Percentiles rank a stretch among this genome's conserved stretches.
Evolutionary conservation across 2,329 filamentous ascomycete species (phyloP).

Genomic region (Ceratocystis variospora): DNA sequence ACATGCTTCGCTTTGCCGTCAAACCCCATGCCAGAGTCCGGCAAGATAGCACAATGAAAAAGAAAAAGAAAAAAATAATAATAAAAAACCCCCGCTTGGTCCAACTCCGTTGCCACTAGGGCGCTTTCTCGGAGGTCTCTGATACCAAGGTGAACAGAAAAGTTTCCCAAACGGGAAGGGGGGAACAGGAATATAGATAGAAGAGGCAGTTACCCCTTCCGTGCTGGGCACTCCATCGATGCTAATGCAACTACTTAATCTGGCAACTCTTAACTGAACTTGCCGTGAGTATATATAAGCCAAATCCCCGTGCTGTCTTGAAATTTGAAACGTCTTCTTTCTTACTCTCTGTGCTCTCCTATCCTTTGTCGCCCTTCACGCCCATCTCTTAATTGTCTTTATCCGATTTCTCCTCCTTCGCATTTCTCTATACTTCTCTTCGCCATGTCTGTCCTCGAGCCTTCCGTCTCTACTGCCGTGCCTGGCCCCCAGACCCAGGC

Average conservation of each 20-base stretch:
- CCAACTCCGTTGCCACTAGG: not conserved
- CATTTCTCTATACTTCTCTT: conserved; percentile 8
- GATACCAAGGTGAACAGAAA: not conserved
- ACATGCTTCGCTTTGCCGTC: not conserved
- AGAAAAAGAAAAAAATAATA: no score
- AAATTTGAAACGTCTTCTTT: not conserved
- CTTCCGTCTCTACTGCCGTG: conserved; percentile 28
- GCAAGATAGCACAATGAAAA: not conserved
- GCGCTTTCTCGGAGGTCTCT: conserved; percentile 4
- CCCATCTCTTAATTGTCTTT: not conserved
- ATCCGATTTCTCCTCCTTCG: not conserved
- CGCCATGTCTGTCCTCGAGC: conserved; percentile 22
- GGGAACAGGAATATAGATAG: not conserved
- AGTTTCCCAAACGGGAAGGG: not conserved
- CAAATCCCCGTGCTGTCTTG: not conserved
- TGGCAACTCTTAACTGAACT: not conserved
- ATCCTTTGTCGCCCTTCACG: not conserved
- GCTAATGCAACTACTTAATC: not conserved
- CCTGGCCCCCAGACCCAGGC: conserved; percentile 31
- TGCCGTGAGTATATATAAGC: not conserved
- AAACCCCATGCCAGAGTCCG: not conserved
- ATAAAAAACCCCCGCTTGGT: not conserved
- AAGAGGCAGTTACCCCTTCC: not conserved
- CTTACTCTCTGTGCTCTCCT: not conserved
- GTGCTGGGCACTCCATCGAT: not conserved